Evolutionary conservation across 352 stramenopile species (phyloP).

Genomic region (Phytophthora palmivora): DNA sequence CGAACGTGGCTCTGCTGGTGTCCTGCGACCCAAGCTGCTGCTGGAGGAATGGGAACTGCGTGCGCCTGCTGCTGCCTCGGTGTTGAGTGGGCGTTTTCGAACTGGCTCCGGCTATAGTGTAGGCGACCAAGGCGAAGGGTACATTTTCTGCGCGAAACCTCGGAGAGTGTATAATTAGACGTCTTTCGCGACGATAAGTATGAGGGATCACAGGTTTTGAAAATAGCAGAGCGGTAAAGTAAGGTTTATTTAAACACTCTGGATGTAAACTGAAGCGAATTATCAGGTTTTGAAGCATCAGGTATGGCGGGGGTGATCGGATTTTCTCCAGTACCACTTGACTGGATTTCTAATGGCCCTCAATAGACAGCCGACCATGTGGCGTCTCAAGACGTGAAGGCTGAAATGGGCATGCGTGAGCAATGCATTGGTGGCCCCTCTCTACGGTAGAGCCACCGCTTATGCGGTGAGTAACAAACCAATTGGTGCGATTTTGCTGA

Average conservation of each 20-base stretch:
- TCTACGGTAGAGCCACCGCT: too few relatives aligned
- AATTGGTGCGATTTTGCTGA: neutral
- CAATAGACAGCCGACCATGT: slow-evolving; percentile 7
- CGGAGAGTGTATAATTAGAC: neutral
- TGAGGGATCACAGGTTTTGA: neutral
- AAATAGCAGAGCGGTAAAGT: neutral
- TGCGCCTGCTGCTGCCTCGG: slow-evolving; percentile 9
- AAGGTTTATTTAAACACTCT: too few relatives aligned
- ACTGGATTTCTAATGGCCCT: neutral
- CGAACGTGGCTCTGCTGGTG: slow-evolving; percentile 9
- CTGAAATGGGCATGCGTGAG: slow-evolving; percentile 19
- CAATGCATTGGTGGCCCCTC: slow-evolving; percentile 19
- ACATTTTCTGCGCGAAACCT: slow-evolving; percentile 26
- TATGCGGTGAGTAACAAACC: slow-evolving; percentile 10
- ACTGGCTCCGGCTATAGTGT: slow-evolving; percentile 32
- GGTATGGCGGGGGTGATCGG: neutral
- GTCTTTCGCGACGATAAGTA: neutral
- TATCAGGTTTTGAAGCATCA: neutral
- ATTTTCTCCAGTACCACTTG: neutral
- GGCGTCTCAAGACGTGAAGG: slow-evolving; percentile 2
- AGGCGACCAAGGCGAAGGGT: slow-evolving; percentile 26
- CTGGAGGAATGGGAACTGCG: slow-evolving; percentile 33
- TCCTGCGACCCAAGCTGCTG: neutral
- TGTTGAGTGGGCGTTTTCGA: slow-evolving; percentile 23
- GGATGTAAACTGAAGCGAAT: neutral